Evolutionary conservation across 2,329 filamentous ascomycete species (phyloP).

Genomic region (Claviceps pazoutovae): DNA sequence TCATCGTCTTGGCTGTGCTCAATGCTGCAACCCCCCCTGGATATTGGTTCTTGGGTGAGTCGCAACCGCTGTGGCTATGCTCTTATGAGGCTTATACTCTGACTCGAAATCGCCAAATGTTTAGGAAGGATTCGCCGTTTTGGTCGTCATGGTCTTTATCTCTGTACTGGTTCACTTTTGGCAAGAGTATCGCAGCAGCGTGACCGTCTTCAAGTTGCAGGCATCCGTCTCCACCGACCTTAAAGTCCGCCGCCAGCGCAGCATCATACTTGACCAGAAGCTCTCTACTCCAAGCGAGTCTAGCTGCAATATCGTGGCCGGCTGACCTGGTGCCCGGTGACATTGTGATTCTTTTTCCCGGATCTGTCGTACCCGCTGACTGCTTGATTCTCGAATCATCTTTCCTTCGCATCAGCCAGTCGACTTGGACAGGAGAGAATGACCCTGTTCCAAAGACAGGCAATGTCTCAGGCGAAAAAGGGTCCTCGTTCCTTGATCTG

Average conservation of each 20-base stretch:
- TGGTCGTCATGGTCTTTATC: conserved; percentile 14
- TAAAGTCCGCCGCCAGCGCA: conserved; percentile 9
- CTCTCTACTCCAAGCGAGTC: not conserved
- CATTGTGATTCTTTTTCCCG: conserved; percentile 11
- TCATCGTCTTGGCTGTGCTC: conserved; percentile 14
- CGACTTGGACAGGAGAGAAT: conserved; percentile 18
- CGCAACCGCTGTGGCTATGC: not conserved
- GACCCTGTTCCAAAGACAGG: conserved; percentile 13
- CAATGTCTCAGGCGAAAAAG: conserved; percentile 8
- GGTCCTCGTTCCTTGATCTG: conserved; percentile 12
- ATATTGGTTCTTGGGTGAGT: conserved; percentile 5
- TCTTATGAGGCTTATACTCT: not conserved
- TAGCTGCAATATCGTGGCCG: conserved; percentile 3
- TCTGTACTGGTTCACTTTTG: conserved; percentile 15
- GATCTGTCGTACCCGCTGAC: conserved; percentile 15
- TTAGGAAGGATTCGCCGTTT: conserved; percentile 10
- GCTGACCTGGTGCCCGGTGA: conserved; percentile 14
- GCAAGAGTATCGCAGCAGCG: conserved; percentile 15
- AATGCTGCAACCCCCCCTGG: conserved; percentile 11
- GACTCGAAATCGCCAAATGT: not conserved
- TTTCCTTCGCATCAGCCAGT: conserved; percentile 16
- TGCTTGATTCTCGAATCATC: conserved; percentile 15
- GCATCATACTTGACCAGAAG: not conserved
- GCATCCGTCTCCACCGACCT: conserved; percentile 12
- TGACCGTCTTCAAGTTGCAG: conserved; percentile 14